A percentile compares a stretch with the other conserved stretches of the same genome.
phyloP scores from a whole-genome alignment of 306 rosid genomes.

The Senna siamea region DNA sequence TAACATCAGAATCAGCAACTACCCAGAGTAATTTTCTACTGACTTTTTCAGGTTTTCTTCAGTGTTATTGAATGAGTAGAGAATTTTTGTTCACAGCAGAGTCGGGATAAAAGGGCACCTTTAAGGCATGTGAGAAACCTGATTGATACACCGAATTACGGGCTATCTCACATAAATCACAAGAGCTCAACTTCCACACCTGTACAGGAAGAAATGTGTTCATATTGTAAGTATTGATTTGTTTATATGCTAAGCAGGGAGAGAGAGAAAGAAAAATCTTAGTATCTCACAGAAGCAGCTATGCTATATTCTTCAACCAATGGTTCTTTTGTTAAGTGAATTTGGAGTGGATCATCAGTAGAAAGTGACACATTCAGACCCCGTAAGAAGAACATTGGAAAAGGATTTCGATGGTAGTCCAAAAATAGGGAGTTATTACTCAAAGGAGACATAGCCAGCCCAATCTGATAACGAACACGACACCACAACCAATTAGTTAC shows the following conservation, averaged over 20 bases:
- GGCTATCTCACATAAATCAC: slow-evolving; percentile 85
- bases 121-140: slow-evolving; percentile 81
- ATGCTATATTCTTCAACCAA: slow-evolving; percentile 88
- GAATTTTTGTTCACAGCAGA: slow-evolving; percentile 17
- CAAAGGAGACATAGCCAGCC: slow-evolving; percentile 86
- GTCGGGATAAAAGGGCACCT: slow-evolving; percentile 47
- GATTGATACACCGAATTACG: slow-evolving; percentile 90
- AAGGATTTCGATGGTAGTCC: slow-evolving; percentile 86
- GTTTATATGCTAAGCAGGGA: neutral
- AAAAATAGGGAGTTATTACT: slow-evolving; percentile 84
- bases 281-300: slow-evolving; percentile 73
- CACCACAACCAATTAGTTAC: slow-evolving; percentile 28
- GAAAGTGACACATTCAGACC: slow-evolving; percentile 87
- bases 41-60: neutral
- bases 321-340: slow-evolving; percentile 85
- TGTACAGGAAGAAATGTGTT: slow-evolving; percentile 35
- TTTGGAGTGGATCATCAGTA: slow-evolving; percentile 90
- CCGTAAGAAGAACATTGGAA: slow-evolving; percentile 72
- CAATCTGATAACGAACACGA: slow-evolving; percentile 56
- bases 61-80: neutral
- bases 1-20: neutral
- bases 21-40: neutral
- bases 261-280: slow-evolving; percentile 37
- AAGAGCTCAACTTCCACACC: slow-evolving; percentile 88
- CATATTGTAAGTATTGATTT: neutral